Conservation (phyloP, 176 grass and related monocot genomes). For the Puccinellia tenuiflora region DNA sequence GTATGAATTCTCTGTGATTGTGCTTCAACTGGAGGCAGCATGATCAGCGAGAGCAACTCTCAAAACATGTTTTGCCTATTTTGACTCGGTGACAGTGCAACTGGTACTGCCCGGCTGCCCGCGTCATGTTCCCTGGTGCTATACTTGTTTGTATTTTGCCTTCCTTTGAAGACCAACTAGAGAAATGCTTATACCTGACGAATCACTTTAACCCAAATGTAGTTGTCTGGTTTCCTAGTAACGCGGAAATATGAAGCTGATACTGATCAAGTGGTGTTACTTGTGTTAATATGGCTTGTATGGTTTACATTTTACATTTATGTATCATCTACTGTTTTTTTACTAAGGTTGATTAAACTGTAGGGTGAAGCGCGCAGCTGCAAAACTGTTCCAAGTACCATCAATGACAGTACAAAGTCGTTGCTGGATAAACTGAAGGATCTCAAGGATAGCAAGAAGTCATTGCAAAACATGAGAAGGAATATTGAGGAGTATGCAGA, state of each 20-base stretch:
- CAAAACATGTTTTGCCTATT: background rate
- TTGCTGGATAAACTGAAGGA: conserved; percentile 3
- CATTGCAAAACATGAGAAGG: background rate
- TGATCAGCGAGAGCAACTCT: background rate
- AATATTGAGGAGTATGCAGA: background rate
- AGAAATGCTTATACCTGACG: background rate
- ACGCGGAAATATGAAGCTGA: background rate
- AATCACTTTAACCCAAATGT: background rate
- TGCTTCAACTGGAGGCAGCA: background rate
- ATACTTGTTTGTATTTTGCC: background rate
- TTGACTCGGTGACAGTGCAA: background rate
- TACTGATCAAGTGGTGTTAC: background rate
- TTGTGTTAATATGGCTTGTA: background rate
- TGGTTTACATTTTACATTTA: background rate
- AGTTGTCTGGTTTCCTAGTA: background rate
- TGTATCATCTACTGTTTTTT: background rate
- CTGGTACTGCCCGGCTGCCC: background rate
- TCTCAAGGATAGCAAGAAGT: background rate
- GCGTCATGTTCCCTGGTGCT: background rate
- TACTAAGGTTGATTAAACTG: background rate
- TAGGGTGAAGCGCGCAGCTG: background rate
- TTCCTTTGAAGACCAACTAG: background rate
- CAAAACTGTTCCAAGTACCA: background rate
- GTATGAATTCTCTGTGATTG: background rate
- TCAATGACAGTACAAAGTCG: background rate